Evolutionary conservation across 495 filamentous ascomycete genomes (phyloP).

Genomic region (Hypoxylon cercidicola): DNA sequence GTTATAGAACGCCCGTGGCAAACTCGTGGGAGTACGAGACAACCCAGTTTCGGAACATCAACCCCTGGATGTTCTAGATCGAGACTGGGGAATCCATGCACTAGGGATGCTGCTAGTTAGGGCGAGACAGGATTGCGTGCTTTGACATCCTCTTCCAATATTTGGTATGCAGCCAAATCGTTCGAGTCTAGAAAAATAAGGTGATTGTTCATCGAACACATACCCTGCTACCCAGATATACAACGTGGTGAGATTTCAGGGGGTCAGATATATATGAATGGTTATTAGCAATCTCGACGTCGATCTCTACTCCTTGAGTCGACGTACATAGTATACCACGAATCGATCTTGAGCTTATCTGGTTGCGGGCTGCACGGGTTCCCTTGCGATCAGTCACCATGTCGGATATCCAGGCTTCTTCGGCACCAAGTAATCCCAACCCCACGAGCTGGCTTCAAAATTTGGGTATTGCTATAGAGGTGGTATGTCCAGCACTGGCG

Average conservation of each 20-base stretch:
- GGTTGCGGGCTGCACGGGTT: conserved; percentile 15
- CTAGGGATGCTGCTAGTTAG: conserved; percentile 15
- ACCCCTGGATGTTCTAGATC: conserved; percentile 12
- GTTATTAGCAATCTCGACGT: conserved; percentile 19
- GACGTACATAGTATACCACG: conserved; percentile 15
- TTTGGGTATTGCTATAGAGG: conserved; percentile 34
- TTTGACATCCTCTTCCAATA: conserved; percentile 1
- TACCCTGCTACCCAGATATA: conserved; percentile 23
- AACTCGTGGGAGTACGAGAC: conserved; percentile 9
- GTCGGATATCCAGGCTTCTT: conserved; percentile 12
- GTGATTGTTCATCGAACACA: conserved; percentile 5
- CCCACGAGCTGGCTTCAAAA: conserved; percentile 40
- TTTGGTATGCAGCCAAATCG: conserved; percentile 9
- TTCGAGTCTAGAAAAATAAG: conserved; percentile 6
- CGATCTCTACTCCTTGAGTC: conserved; percentile 36
- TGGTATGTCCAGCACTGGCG: conserved; percentile 33
- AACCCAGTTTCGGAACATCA: conserved; percentile 9
- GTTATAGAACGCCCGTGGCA: not conserved
- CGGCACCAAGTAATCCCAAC: conserved; percentile 24
- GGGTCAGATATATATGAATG: conserved; percentile 29
- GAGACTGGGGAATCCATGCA: conserved; percentile 30
- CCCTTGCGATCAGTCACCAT: conserved; percentile 29
- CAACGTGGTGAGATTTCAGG: not conserved
- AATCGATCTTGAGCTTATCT: conserved; percentile 35
- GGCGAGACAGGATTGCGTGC: conserved; percentile 3